Evolutionary conservation across 2,329 filamentous ascomycete genomes (phyloP), one percentile per base, ranked within the genome.

Genomic region (Exophiala spinifera): DNA sequence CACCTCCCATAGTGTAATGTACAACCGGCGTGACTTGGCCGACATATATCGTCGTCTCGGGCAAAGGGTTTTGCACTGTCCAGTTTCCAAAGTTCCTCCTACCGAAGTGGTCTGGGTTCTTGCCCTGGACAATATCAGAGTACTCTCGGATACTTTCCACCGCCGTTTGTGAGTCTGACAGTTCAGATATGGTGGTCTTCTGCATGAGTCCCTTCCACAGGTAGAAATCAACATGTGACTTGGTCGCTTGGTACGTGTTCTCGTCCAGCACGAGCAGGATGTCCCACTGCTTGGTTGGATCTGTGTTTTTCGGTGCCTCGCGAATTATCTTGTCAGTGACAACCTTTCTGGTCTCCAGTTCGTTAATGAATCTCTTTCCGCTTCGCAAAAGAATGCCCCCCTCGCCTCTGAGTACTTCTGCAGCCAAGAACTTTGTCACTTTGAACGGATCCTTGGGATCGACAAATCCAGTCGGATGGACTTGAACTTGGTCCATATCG

Each of bases 1-100:
- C 82, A 0, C 83, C 83, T 3, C 83, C 83, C 83, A 86, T 86
- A 1, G 83, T 86, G 61, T 86, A 86, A 63, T 86, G 83, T 1
- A 82, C 75, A 0, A 86, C 80, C 0, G 83, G 83, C 3, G 84
- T 86, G 1, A 86, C 80, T 1, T 67, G 74, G 0, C 83, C 84
- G 0, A 85, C 66, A 55, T 80, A 84, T 0, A 86, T 71, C 23
- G 80, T 74, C 3, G 79, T 74, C 0, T 84, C 78, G 0, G 73
- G 67, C 33, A 72, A 74, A 3, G 72, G 70, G 13, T 79, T 74
- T 0, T 67, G 68, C 14, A 85, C 64, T 1, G 59, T 70, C 83
- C 83, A 86, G 20, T 77, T 71, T 0, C 81, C 83, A 55, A 84
- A 84, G 0, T 71, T 63, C 1, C 63, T 72, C 1, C 83, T 72